Conservation (phyloP, 768 basidiomycete genomes). For the Kwoniella dejecticola region DNA sequence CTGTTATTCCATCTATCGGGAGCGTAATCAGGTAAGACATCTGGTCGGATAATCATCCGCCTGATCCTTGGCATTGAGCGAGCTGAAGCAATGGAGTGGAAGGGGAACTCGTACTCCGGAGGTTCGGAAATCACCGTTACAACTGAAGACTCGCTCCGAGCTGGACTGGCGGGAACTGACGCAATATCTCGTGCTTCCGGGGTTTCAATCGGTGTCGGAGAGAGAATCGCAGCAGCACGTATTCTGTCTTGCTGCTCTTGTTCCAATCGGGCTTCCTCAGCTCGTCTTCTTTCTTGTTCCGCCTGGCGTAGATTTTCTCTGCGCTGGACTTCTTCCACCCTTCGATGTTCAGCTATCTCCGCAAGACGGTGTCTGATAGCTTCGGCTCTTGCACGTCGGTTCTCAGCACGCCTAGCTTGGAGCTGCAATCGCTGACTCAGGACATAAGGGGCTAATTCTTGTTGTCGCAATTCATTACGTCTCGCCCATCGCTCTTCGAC, state of each 20-base stretch:
- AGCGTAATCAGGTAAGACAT: conserved; percentile 12
- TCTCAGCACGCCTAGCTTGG: conserved; percentile 3
- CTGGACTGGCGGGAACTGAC: conserved; percentile 1
- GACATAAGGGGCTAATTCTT: conserved; percentile 13
- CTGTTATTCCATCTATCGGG: conserved; percentile 23
- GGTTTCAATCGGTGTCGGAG: not conserved
- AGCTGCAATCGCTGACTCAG: not conserved
- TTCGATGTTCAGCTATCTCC: conserved; percentile 11
- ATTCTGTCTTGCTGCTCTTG: not conserved
- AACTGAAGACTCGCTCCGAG: conserved; percentile 11
- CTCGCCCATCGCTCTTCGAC: conserved; percentile 28
- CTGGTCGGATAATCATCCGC: not conserved
- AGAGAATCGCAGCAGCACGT: not conserved
- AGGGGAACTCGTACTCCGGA: conserved; percentile 30
- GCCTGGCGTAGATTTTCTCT: not conserved
- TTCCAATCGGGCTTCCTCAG: not conserved
- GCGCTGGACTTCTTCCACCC: conserved; percentile 4
- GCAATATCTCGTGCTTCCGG: not conserved
- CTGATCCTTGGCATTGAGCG: conserved; percentile 8
- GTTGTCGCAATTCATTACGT: conserved; percentile 16
- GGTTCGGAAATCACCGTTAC: conserved; percentile 22
- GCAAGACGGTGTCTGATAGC: conserved; percentile 1
- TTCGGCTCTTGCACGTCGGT: conserved; percentile 2
- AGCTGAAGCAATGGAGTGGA: conserved; percentile 19
- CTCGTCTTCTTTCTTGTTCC: not conserved